Evolutionary conservation across 2,329 filamentous ascomycete species (phyloP).

Genomic region (Alternaria gaisen): DNA sequence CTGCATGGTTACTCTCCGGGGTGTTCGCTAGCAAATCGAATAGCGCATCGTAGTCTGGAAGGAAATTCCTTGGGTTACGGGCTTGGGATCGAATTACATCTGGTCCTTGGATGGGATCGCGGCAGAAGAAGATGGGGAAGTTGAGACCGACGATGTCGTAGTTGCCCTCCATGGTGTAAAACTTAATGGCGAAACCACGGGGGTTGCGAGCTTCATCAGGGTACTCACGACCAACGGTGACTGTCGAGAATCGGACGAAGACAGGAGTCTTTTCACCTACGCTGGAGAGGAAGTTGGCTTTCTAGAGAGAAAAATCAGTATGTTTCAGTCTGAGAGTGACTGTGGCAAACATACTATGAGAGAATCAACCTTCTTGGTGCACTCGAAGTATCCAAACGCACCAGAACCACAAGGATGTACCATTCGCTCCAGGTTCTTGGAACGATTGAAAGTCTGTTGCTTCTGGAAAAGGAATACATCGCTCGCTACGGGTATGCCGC

Average conservation of each 20-base stretch:
- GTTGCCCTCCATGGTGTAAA: constrained; percentile 60
- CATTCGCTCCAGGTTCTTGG: constrained; percentile 59
- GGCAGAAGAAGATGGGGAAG: constrained; percentile 61
- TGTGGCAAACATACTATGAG: constrained; percentile 36
- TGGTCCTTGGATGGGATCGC: constrained; percentile 59
- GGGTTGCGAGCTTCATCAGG: constrained; percentile 58
- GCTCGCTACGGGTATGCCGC: constrained; percentile 61
- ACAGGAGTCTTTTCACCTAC: constrained; percentile 55
- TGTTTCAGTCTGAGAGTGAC: background rate
- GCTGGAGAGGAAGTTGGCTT: constrained; percentile 54
- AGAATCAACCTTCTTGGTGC: constrained; percentile 50
- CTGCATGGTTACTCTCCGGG: constrained; percentile 59
- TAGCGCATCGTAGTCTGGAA: constrained; percentile 59
- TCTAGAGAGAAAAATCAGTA: constrained; percentile 20
- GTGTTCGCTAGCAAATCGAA: constrained; percentile 61
- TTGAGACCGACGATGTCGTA: constrained; percentile 61
- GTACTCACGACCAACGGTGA: constrained; percentile 55
- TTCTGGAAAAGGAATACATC: constrained; percentile 64
- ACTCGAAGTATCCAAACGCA: constrained; percentile 59
- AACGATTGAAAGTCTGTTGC: constrained; percentile 65
- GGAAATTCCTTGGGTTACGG: constrained; percentile 59
- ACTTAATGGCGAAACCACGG: constrained; percentile 61
- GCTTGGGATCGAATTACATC: constrained; percentile 60
- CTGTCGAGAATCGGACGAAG: constrained; percentile 58
- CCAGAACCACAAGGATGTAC: constrained; percentile 55